A percentile compares a stretch with the other conserved stretches of the same genome.
These are phyloP conservation scores for Xanthoceras sorbifolium DNA, from an alignment of 345 rosid species.

Conservation along the genomic window DNA sequence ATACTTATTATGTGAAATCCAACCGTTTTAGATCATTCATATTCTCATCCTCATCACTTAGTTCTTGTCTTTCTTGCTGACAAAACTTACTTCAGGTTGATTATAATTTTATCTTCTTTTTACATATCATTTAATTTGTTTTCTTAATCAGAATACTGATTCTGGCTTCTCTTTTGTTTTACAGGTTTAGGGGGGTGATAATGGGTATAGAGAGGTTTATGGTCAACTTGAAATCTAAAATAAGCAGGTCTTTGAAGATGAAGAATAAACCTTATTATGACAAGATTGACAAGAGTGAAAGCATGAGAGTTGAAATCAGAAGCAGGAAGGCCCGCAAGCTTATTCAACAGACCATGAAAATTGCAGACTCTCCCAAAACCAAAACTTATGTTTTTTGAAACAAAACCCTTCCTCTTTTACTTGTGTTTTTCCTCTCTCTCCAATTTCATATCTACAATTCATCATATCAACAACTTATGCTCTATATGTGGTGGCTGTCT, in stretches of 20 bases:
- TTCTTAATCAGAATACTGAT: background rate
- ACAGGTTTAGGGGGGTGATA: slow-evolving; percentile 34
- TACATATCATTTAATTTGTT: background rate
- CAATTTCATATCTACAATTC: slow-evolving; percentile 4
- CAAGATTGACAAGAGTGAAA: slow-evolving; percentile 91
- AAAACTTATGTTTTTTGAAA: slow-evolving; percentile 59
- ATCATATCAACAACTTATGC: slow-evolving; percentile 15
- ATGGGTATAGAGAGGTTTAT: slow-evolving; percentile 64
- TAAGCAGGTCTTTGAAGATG: slow-evolving; percentile 55
- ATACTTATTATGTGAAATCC: slow-evolving; percentile 7
- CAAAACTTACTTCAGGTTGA: background rate
- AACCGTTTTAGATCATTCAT: slow-evolving; percentile 20
- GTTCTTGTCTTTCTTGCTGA: background rate
- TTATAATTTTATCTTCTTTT: background rate
- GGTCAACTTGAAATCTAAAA: slow-evolving; percentile 64
- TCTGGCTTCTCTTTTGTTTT: background rate
- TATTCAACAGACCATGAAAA: slow-evolving; percentile 64
- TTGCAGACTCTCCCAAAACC: slow-evolving; percentile 74
- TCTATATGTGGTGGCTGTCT: too few relatives aligned
- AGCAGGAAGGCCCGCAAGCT: slow-evolving; percentile 84
- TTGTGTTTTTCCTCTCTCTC: background rate
- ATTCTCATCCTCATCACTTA: slow-evolving; percentile 13
- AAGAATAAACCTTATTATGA: slow-evolving; percentile 56
- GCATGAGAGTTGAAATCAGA: slow-evolving; percentile 85
- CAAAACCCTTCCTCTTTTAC: background rate